A percentile compares a stretch with the other conserved stretches of the same genome.
These are phyloP conservation scores for Pyrus bretschneideri DNA, from an alignment of 306 rosid species.

Conservation along the genomic window DNA sequence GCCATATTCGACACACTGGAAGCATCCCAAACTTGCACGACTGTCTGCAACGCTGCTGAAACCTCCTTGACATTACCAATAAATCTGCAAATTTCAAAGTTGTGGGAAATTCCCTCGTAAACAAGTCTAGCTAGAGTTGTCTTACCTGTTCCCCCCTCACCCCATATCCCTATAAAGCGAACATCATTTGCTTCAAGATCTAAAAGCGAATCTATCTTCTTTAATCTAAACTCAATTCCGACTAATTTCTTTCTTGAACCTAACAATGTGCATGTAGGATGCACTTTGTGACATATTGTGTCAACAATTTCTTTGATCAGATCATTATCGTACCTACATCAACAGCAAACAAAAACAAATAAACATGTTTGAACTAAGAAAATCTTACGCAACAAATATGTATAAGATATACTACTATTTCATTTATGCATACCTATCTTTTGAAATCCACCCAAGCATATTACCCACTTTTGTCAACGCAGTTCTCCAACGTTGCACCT, in stretches of 20 bases:
- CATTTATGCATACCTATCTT: neutral
- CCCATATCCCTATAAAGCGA: neutral
- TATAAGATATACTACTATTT: no score
- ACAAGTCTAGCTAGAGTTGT: neutral
- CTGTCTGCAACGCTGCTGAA: no score
- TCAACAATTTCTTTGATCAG: neutral
- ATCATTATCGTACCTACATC: neutral
- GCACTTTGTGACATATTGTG: neutral
- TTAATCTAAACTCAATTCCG: neutral
- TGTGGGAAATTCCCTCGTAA: neutral
- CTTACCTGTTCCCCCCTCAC: neutral
- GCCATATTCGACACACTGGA: no score
- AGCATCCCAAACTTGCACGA: no score
- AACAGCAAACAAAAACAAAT: no score
- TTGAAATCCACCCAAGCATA: slow-evolving; percentile 1
- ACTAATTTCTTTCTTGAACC: neutral
- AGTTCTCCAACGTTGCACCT: neutral
- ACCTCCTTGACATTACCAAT: neutral
- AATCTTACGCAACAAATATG: no score
- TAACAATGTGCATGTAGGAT: neutral
- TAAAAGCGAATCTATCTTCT: neutral
- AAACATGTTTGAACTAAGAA: no score
- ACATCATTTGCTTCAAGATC: neutral
- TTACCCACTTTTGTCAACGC: slow-evolving; percentile 1
- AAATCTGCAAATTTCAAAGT: neutral